Evolutionary conservation across 805 yeast genomes (phyloP).

Genomic region (Teunomyces atbi): DNA sequence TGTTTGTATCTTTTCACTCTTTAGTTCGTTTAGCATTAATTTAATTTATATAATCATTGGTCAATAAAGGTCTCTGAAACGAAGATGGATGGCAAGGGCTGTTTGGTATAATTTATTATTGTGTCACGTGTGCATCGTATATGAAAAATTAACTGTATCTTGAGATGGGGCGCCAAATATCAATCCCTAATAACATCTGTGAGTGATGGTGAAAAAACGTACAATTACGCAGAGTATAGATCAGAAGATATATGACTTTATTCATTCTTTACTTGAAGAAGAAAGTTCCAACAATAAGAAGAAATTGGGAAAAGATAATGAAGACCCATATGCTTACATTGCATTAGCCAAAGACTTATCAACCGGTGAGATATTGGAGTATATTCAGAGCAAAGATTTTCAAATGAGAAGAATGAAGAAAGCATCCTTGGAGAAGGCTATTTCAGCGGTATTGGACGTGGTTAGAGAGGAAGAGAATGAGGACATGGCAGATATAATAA

Average conservation of each 20-base stretch:
- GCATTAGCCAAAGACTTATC: constrained; percentile 63
- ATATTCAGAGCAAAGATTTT: constrained; percentile 63
- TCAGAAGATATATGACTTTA: constrained; percentile 53
- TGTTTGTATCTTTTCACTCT: neutral
- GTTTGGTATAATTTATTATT: neutral
- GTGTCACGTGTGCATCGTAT: neutral
- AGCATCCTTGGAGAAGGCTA: constrained; percentile 57
- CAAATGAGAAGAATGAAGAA: constrained; percentile 70
- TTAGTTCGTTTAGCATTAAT: neutral
- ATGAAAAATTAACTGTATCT: neutral
- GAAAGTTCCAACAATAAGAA: constrained; percentile 46
- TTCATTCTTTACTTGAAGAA: constrained; percentile 58
- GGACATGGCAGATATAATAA: constrained; percentile 40
- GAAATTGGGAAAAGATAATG: constrained; percentile 43
- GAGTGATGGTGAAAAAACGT: constrained; percentile 9
- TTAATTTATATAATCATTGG: neutral
- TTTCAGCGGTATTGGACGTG: constrained; percentile 56
- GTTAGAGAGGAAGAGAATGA: constrained; percentile 60
- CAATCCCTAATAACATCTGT: neutral
- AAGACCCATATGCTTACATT: constrained; percentile 41
- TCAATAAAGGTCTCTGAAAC: neutral
- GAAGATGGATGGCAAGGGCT: neutral
- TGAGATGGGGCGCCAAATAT: neutral
- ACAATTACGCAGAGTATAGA: constrained; percentile 37
- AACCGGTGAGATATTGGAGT: constrained; percentile 50